Percentiles rank a stretch among this genome's conserved stretches.
Evolutionary conservation across 352 stramenopile species (phyloP).

Genomic region (Phytophthora tubulina): DNA sequence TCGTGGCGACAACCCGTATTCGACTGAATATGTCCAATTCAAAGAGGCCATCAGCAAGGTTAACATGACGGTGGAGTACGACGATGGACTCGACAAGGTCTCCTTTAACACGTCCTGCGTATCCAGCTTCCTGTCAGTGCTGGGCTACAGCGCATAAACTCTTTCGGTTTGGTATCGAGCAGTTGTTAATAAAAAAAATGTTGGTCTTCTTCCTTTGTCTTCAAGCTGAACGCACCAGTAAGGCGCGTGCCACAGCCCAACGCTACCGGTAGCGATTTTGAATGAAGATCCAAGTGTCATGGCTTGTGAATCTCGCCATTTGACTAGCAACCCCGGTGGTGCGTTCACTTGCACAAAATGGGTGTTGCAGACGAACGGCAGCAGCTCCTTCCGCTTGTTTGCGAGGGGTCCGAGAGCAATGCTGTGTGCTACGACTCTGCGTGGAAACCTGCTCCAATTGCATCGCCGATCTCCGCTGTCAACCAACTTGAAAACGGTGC

Average conservation of each 20-base stretch:
- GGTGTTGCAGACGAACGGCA: constrained; percentile 29
- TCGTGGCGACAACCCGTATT: constrained; percentile 53
- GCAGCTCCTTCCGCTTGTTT: constrained; percentile 24
- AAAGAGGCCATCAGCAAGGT: constrained; percentile 48
- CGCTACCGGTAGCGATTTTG: background rate
- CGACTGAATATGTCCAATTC: constrained; percentile 47
- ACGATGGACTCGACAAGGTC: constrained; percentile 49
- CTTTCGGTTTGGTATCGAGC: background rate
- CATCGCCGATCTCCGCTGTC: background rate
- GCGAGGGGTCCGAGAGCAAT: constrained; percentile 4
- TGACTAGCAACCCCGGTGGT: constrained; percentile 21
- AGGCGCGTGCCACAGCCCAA: background rate
- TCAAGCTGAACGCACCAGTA: no score
- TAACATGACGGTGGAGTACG: constrained; percentile 67
- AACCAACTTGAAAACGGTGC: constrained; percentile 37
- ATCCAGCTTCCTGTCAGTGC: constrained; percentile 38
- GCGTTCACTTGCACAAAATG: constrained; percentile 25
- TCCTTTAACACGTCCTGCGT: constrained; percentile 45
- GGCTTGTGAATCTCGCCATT: constrained; percentile 21
- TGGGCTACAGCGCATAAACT: constrained; percentile 20
- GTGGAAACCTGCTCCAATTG: constrained; percentile 15
- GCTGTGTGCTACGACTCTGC: constrained; percentile 6
- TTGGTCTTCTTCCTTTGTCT: background rate
- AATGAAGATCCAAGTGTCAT: background rate
- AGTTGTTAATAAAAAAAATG: background rate